Evolutionary conservation across 192 early-diverging fungal species (phyloP).

Genomic region (Backusella parvicylindrica): DNA sequence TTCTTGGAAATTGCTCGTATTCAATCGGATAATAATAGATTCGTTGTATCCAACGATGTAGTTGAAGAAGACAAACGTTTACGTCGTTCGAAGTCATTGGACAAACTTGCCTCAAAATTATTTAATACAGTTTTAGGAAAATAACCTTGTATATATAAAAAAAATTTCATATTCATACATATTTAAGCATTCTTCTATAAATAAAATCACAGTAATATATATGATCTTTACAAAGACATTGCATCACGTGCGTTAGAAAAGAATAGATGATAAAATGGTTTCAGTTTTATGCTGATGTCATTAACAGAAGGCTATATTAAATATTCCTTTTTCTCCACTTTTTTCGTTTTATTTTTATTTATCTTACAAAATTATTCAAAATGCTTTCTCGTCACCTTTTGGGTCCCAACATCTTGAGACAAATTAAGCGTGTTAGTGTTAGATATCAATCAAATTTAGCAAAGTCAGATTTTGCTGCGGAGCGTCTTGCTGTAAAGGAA

Average conservation of each 20-base stretch:
- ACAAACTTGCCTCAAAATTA: not conserved
- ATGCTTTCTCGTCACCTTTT: not conserved
- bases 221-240: not conserved
- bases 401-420: not conserved
- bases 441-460: conserved; percentile 17
- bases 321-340: not conserved
- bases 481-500: conserved; percentile 30
- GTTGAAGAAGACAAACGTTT: not conserved
- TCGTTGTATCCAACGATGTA: not conserved
- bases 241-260: not conserved
- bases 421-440: conserved; percentile 27
- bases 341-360: not conserved
- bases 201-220: not conserved
- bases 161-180: not conserved
- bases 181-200: not conserved
- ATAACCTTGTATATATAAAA: not conserved
- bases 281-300: not conserved
- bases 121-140: conserved; percentile 1
- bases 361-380: not conserved
- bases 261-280: not conserved
- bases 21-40: not conserved
- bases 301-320: not conserved
- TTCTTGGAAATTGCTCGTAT: not conserved
- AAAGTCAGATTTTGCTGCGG: conserved; percentile 14
- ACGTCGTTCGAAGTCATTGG: not conserved